Base-by-base conservation (phyloP, 2,329 filamentous ascomycete genomes). In the Botryotinia globosa region DNA sequence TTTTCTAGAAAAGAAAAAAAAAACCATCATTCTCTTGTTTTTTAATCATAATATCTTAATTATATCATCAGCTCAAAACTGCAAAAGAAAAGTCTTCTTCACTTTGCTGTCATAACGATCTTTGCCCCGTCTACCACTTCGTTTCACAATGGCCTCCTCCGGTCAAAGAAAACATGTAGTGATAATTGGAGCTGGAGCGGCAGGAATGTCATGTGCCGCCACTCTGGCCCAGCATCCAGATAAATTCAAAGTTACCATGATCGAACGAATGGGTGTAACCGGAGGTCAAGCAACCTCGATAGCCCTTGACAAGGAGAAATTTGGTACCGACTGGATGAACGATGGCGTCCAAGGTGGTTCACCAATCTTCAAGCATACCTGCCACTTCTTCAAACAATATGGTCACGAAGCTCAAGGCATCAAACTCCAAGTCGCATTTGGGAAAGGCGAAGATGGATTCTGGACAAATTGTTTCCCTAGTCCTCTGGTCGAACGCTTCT, bases 381-480 rank as follows among this genome's bases (percentile, higher is more conserved):
- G 90, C 83, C 87, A 87, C 69, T 90, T 90, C 85, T 91, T 91
- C 77, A 83, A 85, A 8, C 83, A 85, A 67, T 86, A 90, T 75
- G 86, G 85, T 20, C 84, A 86, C 76, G 83, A 86, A 69, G 84
- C 88, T 4, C 84, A 89, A 75, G 86, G 88, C 14, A 86, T 91
- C 58, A 84, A 87, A 74, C 83, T 90, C 9, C 88, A 91, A 78
- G 86, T 91, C 5, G 87, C 88, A 0, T 91, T 91, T 77, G 85
- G 85, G 83, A 90, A 90, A 77, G 88, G 85, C 32, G 75, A 80
- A 25, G 85, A 88, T 54, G 70, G 70, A n/a, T 91, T 91, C 82
- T 91, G 89, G 89, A 89, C 87, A 8, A 91, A 91, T 73, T 88
- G 89, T 69, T 91, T 88, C 77, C 88, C 88, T 0, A 90, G 86